Percentiles rank a stretch among this genome's conserved stretches.
These are phyloP conservation scores for Trametes sanguinea DNA, from an alignment of 768 basidiomycete genomes.

Conservation along the genomic window DNA sequence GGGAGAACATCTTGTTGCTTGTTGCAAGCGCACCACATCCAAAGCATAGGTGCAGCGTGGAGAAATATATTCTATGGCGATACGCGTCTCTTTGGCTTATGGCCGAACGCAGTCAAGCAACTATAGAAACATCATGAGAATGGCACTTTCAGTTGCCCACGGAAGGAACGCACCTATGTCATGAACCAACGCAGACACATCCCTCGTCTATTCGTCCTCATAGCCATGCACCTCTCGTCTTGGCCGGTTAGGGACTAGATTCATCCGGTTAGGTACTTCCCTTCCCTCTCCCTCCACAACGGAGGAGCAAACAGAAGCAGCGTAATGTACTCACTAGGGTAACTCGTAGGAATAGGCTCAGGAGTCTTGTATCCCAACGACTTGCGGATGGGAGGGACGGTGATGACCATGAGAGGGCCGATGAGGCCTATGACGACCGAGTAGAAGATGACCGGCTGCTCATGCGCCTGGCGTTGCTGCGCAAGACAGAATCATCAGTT, in stretches of 20 bases:
- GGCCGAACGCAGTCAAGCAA: too few relatives aligned
- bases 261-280: not conserved
- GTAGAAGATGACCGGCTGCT: slow-evolving; percentile 89
- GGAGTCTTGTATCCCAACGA: slow-evolving; percentile 71
- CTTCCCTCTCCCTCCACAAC: not conserved
- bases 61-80: not conserved
- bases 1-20: too few relatives aligned
- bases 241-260: slow-evolving; percentile 68
- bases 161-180: slow-evolving; percentile 1
- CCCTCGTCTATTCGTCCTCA: slow-evolving; percentile 54
- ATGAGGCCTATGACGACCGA: slow-evolving; percentile 72
- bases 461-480: slow-evolving; percentile 90
- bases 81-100: too few relatives aligned
- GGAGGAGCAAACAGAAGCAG: not conserved
- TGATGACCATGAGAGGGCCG: slow-evolving; percentile 73
- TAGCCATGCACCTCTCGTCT: slow-evolving; percentile 72
- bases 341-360: slow-evolving; percentile 72
- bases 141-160: not conserved
- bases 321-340: slow-evolving; percentile 31
- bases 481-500: not conserved
- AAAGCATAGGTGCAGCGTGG: not conserved
- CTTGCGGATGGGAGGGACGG: slow-evolving; percentile 78
- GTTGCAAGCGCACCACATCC: not conserved
- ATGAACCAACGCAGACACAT: not conserved
- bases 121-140: too few relatives aligned